Evolutionary conservation across 225 moss, liverwort and hornwort species (phyloP).

Genomic region (Ulota crispa): DNA sequence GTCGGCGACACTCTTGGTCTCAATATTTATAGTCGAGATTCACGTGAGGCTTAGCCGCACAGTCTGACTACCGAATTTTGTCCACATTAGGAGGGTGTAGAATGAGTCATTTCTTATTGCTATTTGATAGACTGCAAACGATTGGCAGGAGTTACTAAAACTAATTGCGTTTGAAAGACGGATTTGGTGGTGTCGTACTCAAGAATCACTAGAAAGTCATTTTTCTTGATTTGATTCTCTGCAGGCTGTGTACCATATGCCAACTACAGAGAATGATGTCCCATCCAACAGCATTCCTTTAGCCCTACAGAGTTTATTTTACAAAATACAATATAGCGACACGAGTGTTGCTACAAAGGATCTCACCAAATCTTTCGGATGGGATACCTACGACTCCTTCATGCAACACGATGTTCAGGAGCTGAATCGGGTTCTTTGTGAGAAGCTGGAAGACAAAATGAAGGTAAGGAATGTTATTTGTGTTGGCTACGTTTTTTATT

Average conservation of each 20-base stretch:
- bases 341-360: slow-evolving; percentile 99
- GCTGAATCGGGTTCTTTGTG: slow-evolving; percentile 96
- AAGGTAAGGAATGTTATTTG: slow-evolving; percentile 50
- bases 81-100: background rate
- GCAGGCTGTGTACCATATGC: slow-evolving; percentile 99
- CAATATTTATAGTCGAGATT: background rate
- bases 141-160: background rate
- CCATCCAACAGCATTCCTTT: slow-evolving; percentile 99
- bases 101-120: background rate
- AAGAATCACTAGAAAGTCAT: background rate
- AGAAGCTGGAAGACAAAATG: slow-evolving; percentile 99
- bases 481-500: background rate
- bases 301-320: slow-evolving; percentile 96
- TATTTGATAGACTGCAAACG: background rate
- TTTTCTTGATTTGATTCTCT: slow-evolving; percentile 9
- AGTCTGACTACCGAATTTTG: background rate
- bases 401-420: slow-evolving; percentile 99
- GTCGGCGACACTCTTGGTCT: background rate
- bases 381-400: slow-evolving; percentile 99
- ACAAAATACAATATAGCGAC: slow-evolving; percentile 99
- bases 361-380: slow-evolving; percentile 98
- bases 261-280: slow-evolving; percentile 98
- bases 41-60: background rate
- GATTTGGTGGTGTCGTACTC: background rate
- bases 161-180: background rate